These are phyloP conservation scores for Metroxylon sagu DNA, from an alignment of 176 grass and related monocot species.

Conservation along the genomic window DNA sequence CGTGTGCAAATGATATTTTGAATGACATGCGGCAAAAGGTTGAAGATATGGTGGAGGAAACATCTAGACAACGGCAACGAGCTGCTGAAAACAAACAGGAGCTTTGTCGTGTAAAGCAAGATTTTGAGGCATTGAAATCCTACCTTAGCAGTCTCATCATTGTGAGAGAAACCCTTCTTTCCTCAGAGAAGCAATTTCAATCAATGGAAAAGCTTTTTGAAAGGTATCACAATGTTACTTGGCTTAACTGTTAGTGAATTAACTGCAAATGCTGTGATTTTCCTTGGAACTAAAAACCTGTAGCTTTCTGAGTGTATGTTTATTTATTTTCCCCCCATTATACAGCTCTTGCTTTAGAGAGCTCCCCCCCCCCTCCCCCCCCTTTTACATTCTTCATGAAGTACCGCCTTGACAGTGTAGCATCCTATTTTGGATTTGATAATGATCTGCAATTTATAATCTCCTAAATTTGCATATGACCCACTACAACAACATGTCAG, in stretches of 20 bases:
- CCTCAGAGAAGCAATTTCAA: conserved; percentile 75
- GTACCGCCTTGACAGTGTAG: too few species aligned
- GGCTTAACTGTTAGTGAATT: neutral
- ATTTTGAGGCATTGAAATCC: conserved; percentile 72
- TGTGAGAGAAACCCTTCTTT: conserved; percentile 79
- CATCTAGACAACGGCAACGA: conserved; percentile 54
- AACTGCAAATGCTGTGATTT: too few species aligned
- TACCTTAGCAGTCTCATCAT: conserved; percentile 71
- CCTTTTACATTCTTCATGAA: too few species aligned
- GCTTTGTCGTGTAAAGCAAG: conserved; percentile 76
- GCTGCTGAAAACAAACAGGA: conserved; percentile 77
- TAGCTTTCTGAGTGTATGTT: too few species aligned
- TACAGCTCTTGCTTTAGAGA: too few species aligned
- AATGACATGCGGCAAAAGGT: conserved; percentile 78
- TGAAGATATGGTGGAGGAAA: conserved; percentile 89
- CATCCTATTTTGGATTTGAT: too few species aligned
- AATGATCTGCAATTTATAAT: too few species aligned
- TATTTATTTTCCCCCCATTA: too few species aligned
- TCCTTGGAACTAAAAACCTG: too few species aligned
- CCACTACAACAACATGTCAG: too few species aligned
- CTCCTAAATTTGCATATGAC: too few species aligned
- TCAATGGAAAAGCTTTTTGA: conserved; percentile 84
- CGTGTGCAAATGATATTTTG: conserved; percentile 52
- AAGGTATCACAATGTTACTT: conserved; percentile 30
- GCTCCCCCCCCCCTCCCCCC: too few species aligned